Percentiles rank a stretch among this genome's conserved stretches.
Conservation (phyloP, 2,329 filamentous ascomycete species). For the Exophiala bonariae region DNA sequence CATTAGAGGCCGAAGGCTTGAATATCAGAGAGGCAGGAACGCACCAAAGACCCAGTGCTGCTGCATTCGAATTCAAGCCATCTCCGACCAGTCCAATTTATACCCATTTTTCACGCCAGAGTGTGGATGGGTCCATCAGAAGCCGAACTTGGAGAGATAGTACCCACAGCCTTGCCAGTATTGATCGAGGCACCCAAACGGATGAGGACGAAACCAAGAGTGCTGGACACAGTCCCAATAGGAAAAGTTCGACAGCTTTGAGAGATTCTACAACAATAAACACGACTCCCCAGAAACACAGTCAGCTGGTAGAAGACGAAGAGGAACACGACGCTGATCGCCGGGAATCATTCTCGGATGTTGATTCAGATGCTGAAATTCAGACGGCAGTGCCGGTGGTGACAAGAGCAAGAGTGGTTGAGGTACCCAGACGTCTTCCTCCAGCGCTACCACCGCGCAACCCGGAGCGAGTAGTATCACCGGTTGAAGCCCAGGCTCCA, state of each 20-base stretch:
- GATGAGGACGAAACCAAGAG: slow-evolving; percentile 60
- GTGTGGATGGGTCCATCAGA: slow-evolving; percentile 70
- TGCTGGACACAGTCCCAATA: slow-evolving; percentile 48
- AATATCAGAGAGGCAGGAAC: slow-evolving; percentile 90
- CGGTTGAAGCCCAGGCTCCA: slow-evolving; percentile 26
- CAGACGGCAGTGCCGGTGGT: slow-evolving; percentile 67
- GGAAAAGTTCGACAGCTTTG: no score
- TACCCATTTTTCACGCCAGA: slow-evolving; percentile 62
- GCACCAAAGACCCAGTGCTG: slow-evolving; percentile 69
- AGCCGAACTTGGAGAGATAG: slow-evolving; percentile 68
- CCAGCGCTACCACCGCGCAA: slow-evolving; percentile 78
- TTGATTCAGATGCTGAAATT: slow-evolving; percentile 40
- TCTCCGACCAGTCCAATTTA: slow-evolving; percentile 70
- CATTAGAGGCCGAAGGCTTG: slow-evolving; percentile 84
- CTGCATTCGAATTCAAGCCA: slow-evolving; percentile 79
- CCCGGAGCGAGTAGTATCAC: slow-evolving; percentile 46
- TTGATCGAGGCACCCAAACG: slow-evolving; percentile 68
- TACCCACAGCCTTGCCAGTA: slow-evolving; percentile 60
- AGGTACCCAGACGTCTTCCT: slow-evolving; percentile 76
- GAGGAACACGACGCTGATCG: slow-evolving; percentile 9
- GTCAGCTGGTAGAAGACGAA: slow-evolving; percentile 18
- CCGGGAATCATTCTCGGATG: slow-evolving; percentile 24
- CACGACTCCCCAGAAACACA: slow-evolving; percentile 20
- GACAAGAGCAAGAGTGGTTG: slow-evolving; percentile 77
- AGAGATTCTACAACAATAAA: slow-evolving; percentile 9